Conservation (phyloP, 1,139 yeast species). For the Hyphopichia pseudoburtonii region DNA sequence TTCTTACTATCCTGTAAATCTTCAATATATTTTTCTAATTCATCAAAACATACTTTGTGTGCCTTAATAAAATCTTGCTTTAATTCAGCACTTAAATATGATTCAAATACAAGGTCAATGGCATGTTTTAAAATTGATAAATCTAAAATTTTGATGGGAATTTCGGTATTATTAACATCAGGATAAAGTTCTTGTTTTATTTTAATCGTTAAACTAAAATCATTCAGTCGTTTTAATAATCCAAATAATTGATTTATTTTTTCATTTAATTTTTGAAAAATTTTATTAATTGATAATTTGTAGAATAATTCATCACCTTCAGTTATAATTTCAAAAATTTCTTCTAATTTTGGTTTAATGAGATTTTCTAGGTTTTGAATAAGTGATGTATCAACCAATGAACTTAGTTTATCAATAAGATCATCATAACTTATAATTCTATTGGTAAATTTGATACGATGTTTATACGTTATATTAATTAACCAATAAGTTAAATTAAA, state of each 20-base stretch:
- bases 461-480: conserved; percentile 33
- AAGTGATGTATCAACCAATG: conserved; percentile 43
- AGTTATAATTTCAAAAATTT: conserved; percentile 44
- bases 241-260: conserved; percentile 29
- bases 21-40: conserved; percentile 29
- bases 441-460: conserved; percentile 22
- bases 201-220: conserved; percentile 3
- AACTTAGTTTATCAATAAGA: conserved; percentile 39
- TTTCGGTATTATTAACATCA: conserved; percentile 11
- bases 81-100: conserved; percentile 20
- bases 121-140: conserved; percentile 23
- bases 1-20: conserved; percentile 27
- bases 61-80: conserved; percentile 14
- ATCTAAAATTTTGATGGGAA: conserved; percentile 29
- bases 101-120: conserved; percentile 30
- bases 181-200: conserved; percentile 7
- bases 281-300: conserved; percentile 37
- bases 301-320: conserved; percentile 53
- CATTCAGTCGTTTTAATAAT: conserved; percentile 17
- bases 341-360: conserved; percentile 23
- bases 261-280: conserved; percentile 26
- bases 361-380: conserved; percentile 34
- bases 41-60: conserved; percentile 24
- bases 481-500: conserved; percentile 45
- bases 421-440: conserved; percentile 51